Evolutionary conservation across 2,329 filamentous ascomycete genomes (phyloP).

Genomic region (Botrytis tulipae): DNA sequence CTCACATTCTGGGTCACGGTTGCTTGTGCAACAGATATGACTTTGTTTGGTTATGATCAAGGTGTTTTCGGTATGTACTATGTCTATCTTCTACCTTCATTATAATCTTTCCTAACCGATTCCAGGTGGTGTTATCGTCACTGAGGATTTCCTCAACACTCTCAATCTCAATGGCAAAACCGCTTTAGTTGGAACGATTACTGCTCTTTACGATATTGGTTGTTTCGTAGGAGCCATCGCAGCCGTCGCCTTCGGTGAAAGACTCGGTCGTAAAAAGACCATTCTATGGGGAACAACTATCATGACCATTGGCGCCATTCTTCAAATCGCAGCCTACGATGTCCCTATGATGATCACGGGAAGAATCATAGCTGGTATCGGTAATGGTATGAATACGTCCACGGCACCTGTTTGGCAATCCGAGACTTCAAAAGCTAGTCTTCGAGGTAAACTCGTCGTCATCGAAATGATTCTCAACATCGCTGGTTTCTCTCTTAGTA

Average conservation of each 20-base stretch:
- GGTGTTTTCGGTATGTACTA: slow-evolving; percentile 42
- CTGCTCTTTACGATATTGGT: slow-evolving; percentile 49
- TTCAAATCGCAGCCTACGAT: slow-evolving; percentile 42
- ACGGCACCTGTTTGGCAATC: slow-evolving; percentile 38
- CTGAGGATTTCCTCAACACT: slow-evolving; percentile 43
- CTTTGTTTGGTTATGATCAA: slow-evolving; percentile 48
- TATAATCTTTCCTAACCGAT: background rate
- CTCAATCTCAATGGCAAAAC: slow-evolving; percentile 36
- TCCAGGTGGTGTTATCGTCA: slow-evolving; percentile 46
- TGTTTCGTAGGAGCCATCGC: slow-evolving; percentile 48
- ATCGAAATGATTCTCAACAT: slow-evolving; percentile 21
- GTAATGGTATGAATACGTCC: slow-evolving; percentile 61
- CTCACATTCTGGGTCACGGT: slow-evolving; percentile 55
- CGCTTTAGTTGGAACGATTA: slow-evolving; percentile 44
- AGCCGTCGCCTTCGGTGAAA: slow-evolving; percentile 32
- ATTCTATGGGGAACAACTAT: slow-evolving; percentile 32
- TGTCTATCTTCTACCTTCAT: background rate
- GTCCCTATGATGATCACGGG: slow-evolving; percentile 59
- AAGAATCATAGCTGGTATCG: slow-evolving; percentile 71
- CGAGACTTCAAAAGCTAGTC: slow-evolving; percentile 23
- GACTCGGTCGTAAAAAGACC: slow-evolving; percentile 39
- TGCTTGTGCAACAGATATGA: slow-evolving; percentile 47
- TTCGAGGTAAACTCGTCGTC: slow-evolving; percentile 23
- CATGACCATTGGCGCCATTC: slow-evolving; percentile 32
- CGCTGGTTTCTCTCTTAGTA: slow-evolving; percentile 21